These are phyloP conservation scores for Raphanus sativus DNA, from an alignment of 345 rosid species.

Conservation along the genomic window DNA sequence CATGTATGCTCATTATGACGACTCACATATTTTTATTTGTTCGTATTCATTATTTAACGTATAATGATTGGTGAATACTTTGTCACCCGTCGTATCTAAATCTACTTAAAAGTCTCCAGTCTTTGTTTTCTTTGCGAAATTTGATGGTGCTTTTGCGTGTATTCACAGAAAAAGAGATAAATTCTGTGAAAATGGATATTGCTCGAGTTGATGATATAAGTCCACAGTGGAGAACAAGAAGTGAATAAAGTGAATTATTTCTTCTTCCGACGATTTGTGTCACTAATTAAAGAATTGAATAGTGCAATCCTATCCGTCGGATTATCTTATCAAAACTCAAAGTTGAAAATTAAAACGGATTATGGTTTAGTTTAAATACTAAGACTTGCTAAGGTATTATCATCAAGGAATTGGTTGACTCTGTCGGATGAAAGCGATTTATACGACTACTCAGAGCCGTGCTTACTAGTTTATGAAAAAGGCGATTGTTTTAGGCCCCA, in stretches of 20 bases:
- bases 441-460: no score
- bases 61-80: background rate
- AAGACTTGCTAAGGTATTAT: background rate
- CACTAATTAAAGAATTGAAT: background rate
- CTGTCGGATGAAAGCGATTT: conserved; percentile 12
- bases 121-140: background rate
- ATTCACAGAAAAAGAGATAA: background rate
- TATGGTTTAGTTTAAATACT: background rate
- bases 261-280: background rate
- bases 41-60: background rate
- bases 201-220: background rate
- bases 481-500: no score
- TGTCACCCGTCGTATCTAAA: background rate
- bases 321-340: background rate
- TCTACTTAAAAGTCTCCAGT: background rate
- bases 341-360: background rate
- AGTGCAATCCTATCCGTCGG: background rate
- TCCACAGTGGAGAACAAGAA: background rate
- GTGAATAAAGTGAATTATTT: background rate
- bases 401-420: conserved; percentile 19
- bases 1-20: background rate
- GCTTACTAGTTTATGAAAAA: no score
- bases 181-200: background rate
- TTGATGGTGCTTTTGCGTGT: background rate
- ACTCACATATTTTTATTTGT: background rate